A percentile compares a stretch with the other conserved stretches of the same genome.
phyloP scores from a whole-genome alignment of 192 early-diverging fungal species.

The Entophlyctis helioformis region DNA sequence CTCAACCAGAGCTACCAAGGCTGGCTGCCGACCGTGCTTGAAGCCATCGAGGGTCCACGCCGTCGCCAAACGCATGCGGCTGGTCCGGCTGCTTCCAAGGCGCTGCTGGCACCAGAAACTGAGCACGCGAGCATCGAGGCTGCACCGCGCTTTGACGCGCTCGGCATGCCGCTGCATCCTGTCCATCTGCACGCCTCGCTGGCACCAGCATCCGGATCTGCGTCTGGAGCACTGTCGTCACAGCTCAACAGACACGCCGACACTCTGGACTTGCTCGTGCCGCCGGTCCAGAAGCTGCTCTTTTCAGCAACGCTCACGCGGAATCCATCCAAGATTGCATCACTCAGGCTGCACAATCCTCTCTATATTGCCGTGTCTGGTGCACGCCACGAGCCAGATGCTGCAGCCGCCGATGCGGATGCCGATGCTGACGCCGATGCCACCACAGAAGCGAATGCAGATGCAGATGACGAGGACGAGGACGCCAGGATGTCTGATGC shows the following conservation, averaged over 20 bases:
- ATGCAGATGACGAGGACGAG: too few species aligned
- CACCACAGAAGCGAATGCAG: conserved; percentile 12
- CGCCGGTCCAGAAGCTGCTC: conserved; percentile 76
- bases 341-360: conserved; percentile 67
- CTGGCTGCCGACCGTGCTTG: conserved; percentile 71
- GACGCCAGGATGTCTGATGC: too few species aligned
- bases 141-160: conserved; percentile 2
- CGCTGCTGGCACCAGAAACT: too few species aligned
- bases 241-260: too few species aligned
- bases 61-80: too few species aligned
- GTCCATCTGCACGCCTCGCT: too few species aligned
- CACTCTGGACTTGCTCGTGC: conserved; percentile 4
- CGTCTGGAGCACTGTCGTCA: too few species aligned
- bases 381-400: too few species aligned
- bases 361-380: conserved; percentile 63
- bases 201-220: too few species aligned
- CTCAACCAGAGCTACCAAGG: conserved; percentile 86
- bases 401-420: conserved; percentile 27
- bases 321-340: conserved; percentile 85
- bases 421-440: conserved; percentile 18
- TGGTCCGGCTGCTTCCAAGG: neutral
- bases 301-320: conserved; percentile 92
- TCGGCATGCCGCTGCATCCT: conserved; percentile 15
- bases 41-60: conserved; percentile 28
- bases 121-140: too few species aligned